These are phyloP conservation scores for Daphne laureola DNA, from an alignment of 441 rosid genomes.

Conservation along the genomic window DNA sequence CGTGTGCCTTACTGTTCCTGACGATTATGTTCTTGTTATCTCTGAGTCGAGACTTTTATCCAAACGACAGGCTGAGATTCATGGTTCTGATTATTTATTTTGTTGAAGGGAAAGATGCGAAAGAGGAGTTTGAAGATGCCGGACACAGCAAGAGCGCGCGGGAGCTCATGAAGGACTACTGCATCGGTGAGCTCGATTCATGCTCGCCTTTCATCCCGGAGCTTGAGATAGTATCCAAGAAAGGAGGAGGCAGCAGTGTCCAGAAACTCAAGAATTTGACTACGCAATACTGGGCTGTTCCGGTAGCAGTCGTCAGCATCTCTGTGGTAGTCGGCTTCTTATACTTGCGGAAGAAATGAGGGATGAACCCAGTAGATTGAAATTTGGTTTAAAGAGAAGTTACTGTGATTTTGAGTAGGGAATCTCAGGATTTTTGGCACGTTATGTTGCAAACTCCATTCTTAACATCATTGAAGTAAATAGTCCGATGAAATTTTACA, in stretches of 20 bases:
- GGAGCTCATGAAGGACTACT: constrained; percentile 56
- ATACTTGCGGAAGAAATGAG: constrained; percentile 53
- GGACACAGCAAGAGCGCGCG: constrained; percentile 72
- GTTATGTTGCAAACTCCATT: no score
- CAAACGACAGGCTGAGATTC: constrained; percentile 2
- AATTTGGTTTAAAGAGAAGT: no score
- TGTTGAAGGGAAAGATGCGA: constrained; percentile 62
- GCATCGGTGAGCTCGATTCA: constrained; percentile 70
- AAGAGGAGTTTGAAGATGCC: constrained; percentile 80
- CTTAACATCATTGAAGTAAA: no score
- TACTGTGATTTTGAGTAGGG: no score
- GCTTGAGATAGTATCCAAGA: constrained; percentile 48
- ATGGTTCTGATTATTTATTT: constrained; percentile 10
- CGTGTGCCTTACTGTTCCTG: constrained; percentile 1
- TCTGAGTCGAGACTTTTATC: not conserved
- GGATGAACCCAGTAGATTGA: not conserved
- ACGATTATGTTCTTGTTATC: not conserved
- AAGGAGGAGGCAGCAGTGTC: constrained; percentile 20
- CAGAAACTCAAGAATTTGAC: constrained; percentile 43
- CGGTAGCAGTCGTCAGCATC: constrained; percentile 48
- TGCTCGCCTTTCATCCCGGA: constrained; percentile 44
- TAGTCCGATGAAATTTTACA: no score
- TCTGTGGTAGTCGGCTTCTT: constrained; percentile 58
- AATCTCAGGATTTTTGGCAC: no score
- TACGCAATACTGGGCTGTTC: constrained; percentile 64